Conservation (phyloP, 208 protist genomes). For the Acanthamoeba triangularis region DNA sequence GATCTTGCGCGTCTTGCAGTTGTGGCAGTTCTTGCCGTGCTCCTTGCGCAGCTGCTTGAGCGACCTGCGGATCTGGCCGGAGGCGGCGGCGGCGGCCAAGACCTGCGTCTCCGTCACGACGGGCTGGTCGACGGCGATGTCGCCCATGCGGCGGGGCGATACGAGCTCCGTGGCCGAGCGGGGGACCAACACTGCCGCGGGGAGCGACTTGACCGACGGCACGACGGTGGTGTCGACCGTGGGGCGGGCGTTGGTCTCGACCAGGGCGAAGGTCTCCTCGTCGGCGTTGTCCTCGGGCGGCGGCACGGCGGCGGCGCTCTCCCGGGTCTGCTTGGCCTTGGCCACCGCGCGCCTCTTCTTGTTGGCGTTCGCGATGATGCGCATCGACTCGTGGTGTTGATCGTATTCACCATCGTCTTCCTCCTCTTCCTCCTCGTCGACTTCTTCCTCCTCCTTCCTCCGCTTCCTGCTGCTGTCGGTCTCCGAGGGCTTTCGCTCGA, state of each 20-base stretch:
- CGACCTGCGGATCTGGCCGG: background rate
- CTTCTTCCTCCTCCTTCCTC: too few species aligned
- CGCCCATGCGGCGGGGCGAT: background rate
- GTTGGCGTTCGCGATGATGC: background rate
- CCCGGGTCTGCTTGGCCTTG: conserved; percentile 2
- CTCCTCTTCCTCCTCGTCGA: background rate
- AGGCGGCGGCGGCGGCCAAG: background rate
- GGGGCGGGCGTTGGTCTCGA: background rate
- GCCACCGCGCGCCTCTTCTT: background rate
- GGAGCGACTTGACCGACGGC: background rate
- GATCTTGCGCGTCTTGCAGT: conserved; percentile 52
- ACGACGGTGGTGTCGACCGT: background rate
- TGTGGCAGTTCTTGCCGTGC: conserved; percentile 51
- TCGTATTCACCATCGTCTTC: background rate
- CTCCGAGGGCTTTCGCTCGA: too few species aligned
- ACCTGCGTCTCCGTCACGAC: conserved; percentile 3
- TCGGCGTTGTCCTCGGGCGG: background rate
- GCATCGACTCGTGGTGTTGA: background rate
- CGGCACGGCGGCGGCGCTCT: background rate
- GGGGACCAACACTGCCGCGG: too few species aligned
- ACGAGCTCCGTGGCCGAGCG: background rate
- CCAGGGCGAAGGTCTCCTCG: background rate
- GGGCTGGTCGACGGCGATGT: background rate
- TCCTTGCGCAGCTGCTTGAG: conserved; percentile 20
- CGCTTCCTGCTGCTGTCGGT: too few species aligned